Base-by-base conservation (phyloP, 768 basidiomycete genomes). In the Lactarius psammicola region DNA sequence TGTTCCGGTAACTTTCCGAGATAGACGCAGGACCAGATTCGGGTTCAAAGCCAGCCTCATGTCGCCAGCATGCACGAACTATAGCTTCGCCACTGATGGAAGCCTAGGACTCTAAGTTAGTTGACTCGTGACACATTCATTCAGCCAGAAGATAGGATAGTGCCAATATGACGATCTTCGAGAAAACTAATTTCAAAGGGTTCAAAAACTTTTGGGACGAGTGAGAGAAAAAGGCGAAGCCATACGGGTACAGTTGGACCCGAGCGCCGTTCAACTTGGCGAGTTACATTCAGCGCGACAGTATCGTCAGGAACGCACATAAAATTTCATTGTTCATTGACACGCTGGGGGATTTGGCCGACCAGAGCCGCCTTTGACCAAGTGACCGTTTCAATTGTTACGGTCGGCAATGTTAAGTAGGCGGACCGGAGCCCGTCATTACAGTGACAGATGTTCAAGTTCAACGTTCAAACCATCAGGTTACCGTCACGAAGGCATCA, bases 1-100 rank as follows among this genome's bases (percentile, higher is more conserved):
- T 3, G 40, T 36, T 67, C 66, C 66, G 66, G 26, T 17, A 0
- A 18, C 0, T 38, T 67, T 59, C 66, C 66, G 66, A 63, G 57
- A 59, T 59, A 34, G 44, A 46, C 56, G 38, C 46, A n/a, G 34
- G 23, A 26, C 28, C 40, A 62, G 61, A 66, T 59, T 44, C 31
- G 40, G n/a, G 60, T 58, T 49, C 42, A 2, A 46, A 38, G 30
- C 34, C 28, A 23, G 31, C 46, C 17, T 26, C 54, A 30, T 10
- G 54, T 15, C 0, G 33, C 26, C 26, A 53, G 26, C 26, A 28
- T 26, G 28, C 36, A 23, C 30, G 10, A 18, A 33, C 18, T 38
- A 13, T 55, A 13, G 34, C 13, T 6, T 26, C 30, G 20, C 31
- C 20, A 9, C 44, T 42, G 26, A 59, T 36, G 40, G 49, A 38